Evolutionary conservation across 2,329 filamentous ascomycete genomes (phyloP).

Genomic region (Periconia sp.): DNA sequence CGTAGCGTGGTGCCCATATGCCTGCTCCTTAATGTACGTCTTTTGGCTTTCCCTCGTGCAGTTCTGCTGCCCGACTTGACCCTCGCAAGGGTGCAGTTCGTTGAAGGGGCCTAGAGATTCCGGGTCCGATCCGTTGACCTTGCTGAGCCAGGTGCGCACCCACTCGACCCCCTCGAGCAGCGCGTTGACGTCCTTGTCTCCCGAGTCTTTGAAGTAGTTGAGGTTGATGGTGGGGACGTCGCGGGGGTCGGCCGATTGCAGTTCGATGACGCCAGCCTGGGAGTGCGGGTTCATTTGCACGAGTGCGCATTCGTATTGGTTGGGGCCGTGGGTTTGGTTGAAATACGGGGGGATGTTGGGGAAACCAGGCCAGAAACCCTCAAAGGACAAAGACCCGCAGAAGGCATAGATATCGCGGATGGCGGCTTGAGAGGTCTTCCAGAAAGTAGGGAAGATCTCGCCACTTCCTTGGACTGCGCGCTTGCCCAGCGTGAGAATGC

Average conservation of each 20-base stretch:
- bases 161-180: constrained; percentile 59
- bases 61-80: constrained; percentile 54
- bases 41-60: constrained; percentile 42
- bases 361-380: constrained; percentile 32
- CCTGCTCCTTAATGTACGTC: constrained; percentile 23
- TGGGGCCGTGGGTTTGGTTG: constrained; percentile 20
- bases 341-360: constrained; percentile 23
- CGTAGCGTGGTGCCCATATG: constrained; percentile 20
- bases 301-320: constrained; percentile 30
- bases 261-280: constrained; percentile 58
- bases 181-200: constrained; percentile 53
- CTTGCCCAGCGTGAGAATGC: constrained; percentile 19
- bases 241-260: constrained; percentile 61
- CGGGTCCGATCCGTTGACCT: constrained; percentile 25
- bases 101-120: constrained; percentile 43
- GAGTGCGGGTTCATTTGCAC: constrained; percentile 57
- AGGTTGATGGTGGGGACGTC: constrained; percentile 60
- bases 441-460: constrained; percentile 29
- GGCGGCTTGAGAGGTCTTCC: constrained; percentile 20
- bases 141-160: constrained; percentile 45
- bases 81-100: constrained; percentile 54
- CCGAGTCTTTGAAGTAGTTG: constrained; percentile 40
- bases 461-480: constrained; percentile 19
- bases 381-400: constrained; percentile 30
- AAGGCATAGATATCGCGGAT: constrained; percentile 34